Conservation (phyloP, 345 rosid species). For the Theobroma cacao region DNA sequence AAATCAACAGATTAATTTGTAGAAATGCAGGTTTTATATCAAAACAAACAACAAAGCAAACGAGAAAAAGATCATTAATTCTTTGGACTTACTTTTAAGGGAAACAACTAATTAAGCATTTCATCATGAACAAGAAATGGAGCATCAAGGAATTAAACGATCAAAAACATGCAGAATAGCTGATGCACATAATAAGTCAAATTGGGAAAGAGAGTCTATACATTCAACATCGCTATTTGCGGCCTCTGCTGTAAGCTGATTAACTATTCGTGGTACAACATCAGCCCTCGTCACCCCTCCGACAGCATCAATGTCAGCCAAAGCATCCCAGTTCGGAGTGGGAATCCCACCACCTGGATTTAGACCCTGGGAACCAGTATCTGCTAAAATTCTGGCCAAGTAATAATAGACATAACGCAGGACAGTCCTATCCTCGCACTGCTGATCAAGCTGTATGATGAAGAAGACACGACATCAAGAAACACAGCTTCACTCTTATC, state of each 20-base stretch:
- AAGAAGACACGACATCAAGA: constrained; percentile 17
- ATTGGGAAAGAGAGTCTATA: constrained; percentile 25
- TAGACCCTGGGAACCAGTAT: constrained; percentile 75
- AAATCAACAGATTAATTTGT: neutral
- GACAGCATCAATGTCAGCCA: constrained; percentile 94
- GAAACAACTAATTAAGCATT: neutral
- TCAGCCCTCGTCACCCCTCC: constrained; percentile 99
- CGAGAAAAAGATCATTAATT: neutral
- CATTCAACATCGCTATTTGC: constrained; percentile 77
- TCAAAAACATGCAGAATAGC: neutral
- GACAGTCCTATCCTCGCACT: constrained; percentile 89
- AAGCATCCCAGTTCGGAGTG: constrained; percentile 99
- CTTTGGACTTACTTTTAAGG: neutral
- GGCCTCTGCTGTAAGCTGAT: constrained; percentile 80
- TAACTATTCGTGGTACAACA: constrained; percentile 86
- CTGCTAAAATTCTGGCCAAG: constrained; percentile 94
- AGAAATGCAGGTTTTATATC: neutral
- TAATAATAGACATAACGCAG: constrained; percentile 97
- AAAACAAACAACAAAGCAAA: neutral
- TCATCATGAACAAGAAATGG: neutral
- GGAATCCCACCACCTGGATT: constrained; percentile 99
- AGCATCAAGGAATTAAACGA: neutral
- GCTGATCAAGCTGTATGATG: constrained; percentile 83
- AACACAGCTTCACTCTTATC: neutral
- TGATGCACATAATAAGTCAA: neutral